Evolutionary conservation across 345 rosid genomes (phyloP).

Genomic region (Heritiera littoralis): DNA sequence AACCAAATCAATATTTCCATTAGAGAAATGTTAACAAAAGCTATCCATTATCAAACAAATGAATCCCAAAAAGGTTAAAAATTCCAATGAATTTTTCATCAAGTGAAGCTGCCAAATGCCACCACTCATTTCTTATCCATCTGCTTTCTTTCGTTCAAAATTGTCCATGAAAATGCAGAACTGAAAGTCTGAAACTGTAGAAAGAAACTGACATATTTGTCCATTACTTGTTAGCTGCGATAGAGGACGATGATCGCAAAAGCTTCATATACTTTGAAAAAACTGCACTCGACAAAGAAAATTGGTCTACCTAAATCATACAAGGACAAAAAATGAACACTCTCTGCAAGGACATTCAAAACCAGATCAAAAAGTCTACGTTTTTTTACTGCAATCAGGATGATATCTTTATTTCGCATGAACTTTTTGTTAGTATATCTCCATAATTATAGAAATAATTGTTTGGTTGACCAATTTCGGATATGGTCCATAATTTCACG

Average conservation of each 20-base stretch:
- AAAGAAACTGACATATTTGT: constrained; percentile 9
- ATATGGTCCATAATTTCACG: too few species aligned
- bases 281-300: background rate
- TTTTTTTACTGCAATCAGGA: background rate
- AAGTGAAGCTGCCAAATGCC: background rate
- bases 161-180: background rate
- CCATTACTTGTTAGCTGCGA: background rate
- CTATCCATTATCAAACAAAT: background rate
- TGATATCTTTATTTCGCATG: too few species aligned
- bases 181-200: background rate
- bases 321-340: background rate
- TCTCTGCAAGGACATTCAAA: background rate
- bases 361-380: background rate
- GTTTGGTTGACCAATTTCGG: too few species aligned
- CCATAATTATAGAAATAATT: too few species aligned
- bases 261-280: background rate
- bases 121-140: constrained; percentile 9
- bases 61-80: background rate
- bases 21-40: background rate
- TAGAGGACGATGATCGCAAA: background rate
- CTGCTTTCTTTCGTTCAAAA: background rate
- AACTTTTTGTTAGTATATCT: too few species aligned
- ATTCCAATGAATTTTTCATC: background rate
- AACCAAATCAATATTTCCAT: background rate
- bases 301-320: too few species aligned